phyloP scores from a whole-genome alignment of 345 rosid species.

The Boechera divaricarpa region DNA sequence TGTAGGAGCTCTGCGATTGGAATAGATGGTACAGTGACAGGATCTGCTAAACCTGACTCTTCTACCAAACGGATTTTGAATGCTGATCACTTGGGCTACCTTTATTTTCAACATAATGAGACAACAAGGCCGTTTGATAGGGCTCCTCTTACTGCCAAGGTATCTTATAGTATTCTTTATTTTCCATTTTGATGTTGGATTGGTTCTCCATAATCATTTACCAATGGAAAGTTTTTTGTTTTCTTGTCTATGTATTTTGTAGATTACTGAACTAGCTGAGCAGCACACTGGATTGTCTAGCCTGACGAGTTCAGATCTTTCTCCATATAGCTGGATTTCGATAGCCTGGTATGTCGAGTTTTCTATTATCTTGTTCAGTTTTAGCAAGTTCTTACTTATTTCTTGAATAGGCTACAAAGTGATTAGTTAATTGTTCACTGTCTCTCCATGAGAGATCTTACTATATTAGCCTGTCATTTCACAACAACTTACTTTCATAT shows the following conservation, averaged over 20 bases:
- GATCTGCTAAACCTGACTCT: background rate
- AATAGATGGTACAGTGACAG: background rate
- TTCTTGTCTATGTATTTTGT: background rate
- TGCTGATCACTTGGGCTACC: conserved; percentile 7
- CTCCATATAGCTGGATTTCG: conserved; percentile 36
- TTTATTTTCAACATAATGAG: conserved; percentile 31
- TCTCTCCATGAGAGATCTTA: background rate
- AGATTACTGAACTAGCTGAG: conserved; percentile 22
- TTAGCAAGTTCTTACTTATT: background rate
- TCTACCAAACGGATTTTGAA: background rate
- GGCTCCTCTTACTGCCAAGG: background rate
- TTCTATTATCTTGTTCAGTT: conserved; percentile 8
- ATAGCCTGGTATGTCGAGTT: conserved; percentile 32
- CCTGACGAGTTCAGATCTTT: conserved; percentile 30
- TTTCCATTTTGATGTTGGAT: conserved; percentile 12
- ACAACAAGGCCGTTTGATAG: background rate
- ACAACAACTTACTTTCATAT: background rate
- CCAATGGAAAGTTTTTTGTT: background rate
- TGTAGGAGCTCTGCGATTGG: conserved; percentile 25
- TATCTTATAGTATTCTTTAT: conserved; percentile 16
- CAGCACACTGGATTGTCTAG: conserved; percentile 15
- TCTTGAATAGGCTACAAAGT: conserved; percentile 7
- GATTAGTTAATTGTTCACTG: background rate
- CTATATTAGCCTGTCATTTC: background rate
- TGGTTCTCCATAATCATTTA: background rate